These are phyloP conservation scores for Ogataea degrootiae DNA, from an alignment of 805 yeast species.

Conservation along the genomic window DNA sequence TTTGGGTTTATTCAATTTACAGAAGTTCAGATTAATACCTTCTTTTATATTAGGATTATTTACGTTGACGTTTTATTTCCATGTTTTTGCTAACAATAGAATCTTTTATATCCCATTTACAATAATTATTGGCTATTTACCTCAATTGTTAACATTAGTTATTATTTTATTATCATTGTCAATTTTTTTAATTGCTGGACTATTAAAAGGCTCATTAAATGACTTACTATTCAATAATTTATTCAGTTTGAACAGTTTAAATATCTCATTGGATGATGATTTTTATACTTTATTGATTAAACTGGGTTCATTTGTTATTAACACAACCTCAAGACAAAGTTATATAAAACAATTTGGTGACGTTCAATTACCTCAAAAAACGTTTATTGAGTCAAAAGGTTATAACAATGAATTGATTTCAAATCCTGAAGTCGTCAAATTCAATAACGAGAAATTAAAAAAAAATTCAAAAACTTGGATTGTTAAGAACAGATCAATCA, in stretches of 20 bases:
- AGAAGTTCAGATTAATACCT: conserved; percentile 56
- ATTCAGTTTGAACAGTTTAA: conserved; percentile 29
- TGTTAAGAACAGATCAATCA: too few relatives aligned
- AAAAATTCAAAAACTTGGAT: too few relatives aligned
- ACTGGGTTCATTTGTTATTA: conserved; percentile 57
- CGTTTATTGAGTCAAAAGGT: conserved; percentile 45
- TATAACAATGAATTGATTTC: not conserved
- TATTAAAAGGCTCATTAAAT: conserved; percentile 41
- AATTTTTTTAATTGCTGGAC: conserved; percentile 54
- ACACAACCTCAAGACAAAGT: conserved; percentile 63
- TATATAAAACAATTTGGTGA: conserved; percentile 55
- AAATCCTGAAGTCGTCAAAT: not conserved
- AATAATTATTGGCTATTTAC: conserved; percentile 55
- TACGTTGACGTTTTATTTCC: conserved; percentile 44
- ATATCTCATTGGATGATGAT: conserved; percentile 50
- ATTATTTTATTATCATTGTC: conserved; percentile 47
- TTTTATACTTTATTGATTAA: conserved; percentile 59
- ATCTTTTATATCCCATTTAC: conserved; percentile 48
- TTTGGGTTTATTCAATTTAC: conserved; percentile 50
- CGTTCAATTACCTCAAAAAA: conserved; percentile 42
- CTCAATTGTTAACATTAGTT: conserved; percentile 53
- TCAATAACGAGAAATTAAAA: not conserved
- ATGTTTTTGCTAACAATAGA: conserved; percentile 36
- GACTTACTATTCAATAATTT: conserved; percentile 30
- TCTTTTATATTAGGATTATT: conserved; percentile 54